These are phyloP conservation scores for Plasmodium inui DNA, from an alignment of 169 alveolate genomes.

Conservation along the genomic window DNA sequence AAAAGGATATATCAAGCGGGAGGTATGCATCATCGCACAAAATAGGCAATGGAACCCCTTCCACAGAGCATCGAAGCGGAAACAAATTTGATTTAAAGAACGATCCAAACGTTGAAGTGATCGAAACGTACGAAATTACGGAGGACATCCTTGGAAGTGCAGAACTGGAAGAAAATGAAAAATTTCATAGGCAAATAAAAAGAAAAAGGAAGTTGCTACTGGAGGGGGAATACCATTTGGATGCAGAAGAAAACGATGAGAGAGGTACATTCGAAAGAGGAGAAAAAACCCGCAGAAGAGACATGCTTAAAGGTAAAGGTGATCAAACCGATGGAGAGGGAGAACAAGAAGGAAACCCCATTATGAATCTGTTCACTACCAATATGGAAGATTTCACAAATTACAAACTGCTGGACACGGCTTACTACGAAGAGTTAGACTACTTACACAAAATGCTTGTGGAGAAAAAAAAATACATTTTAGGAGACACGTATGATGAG, in stretches of 20 bases:
- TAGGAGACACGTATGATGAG: conserved; percentile 39
- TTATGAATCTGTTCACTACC: conserved; percentile 9
- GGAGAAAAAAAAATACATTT: conserved; percentile 47
- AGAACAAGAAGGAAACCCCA: not conserved
- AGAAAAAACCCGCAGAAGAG: not conserved
- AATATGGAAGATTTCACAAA: conserved; percentile 12
- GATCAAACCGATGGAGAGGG: not conserved
- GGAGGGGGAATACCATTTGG: not conserved
- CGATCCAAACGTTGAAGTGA: conserved; percentile 18
- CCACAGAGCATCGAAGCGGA: not conserved
- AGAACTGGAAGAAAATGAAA: conserved; percentile 10
- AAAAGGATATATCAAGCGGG: not conserved
- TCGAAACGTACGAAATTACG: conserved; percentile 60
- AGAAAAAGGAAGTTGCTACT: conserved; percentile 17
- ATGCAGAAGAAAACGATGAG: conserved; percentile 6
- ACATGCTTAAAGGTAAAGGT: not conserved
- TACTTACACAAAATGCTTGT: conserved; percentile 35
- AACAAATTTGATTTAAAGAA: not conserved
- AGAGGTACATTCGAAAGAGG: not conserved
- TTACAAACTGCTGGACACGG: conserved; percentile 38
- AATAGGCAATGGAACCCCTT: not conserved
- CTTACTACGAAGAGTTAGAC: conserved; percentile 58
- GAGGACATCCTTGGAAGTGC: conserved; percentile 3
- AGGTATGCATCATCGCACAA: not conserved
- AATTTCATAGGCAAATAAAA: conserved; percentile 26